Conservation (phyloP, 768 basidiomycete genomes). For the Termitomyces sp. region DNA sequence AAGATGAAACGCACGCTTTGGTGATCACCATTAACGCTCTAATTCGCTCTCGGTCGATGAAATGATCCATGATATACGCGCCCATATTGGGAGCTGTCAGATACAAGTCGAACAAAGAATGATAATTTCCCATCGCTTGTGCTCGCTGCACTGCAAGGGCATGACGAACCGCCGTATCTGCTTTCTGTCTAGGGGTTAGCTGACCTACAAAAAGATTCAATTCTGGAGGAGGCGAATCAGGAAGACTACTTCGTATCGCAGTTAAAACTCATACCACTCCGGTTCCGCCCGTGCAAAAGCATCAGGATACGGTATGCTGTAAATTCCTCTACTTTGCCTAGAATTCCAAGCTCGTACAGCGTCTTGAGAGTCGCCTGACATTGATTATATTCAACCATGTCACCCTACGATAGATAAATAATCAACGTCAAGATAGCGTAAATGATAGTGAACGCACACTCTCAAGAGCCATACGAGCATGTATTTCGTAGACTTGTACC, state of each 20-base stretch:
- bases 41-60: slow-evolving; percentile 87
- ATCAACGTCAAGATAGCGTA: slow-evolving; percentile 4
- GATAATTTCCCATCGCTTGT: slow-evolving; percentile 91
- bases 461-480: slow-evolving; percentile 95
- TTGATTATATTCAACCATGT: slow-evolving; percentile 99
- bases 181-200: slow-evolving; percentile 91
- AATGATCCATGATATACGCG: slow-evolving; percentile 98
- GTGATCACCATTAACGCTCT: slow-evolving; percentile 86
- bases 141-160: slow-evolving; percentile 89
- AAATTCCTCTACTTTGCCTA: slow-evolving; percentile 93
- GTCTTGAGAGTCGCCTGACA: slow-evolving; percentile 89
- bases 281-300: slow-evolving; percentile 90
- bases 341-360: slow-evolving; percentile 91
- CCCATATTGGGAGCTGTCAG: slow-evolving; percentile 91
- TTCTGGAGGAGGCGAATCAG: slow-evolving; percentile 46
- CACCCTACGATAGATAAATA: slow-evolving; percentile 50
- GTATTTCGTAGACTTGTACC: slow-evolving; percentile 95
- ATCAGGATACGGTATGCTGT: slow-evolving; percentile 97
- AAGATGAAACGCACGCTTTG: slow-evolving; percentile 70
- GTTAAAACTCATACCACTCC: slow-evolving; percentile 62
- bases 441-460: slow-evolving; percentile 42
- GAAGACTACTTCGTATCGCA: not conserved
- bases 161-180: slow-evolving; percentile 75
- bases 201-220: slow-evolving; percentile 96
- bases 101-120: slow-evolving; percentile 85